Evolutionary conservation across 176 grass and related monocot genomes (phyloP).

Genomic region (Oropetium thomaeum): DNA sequence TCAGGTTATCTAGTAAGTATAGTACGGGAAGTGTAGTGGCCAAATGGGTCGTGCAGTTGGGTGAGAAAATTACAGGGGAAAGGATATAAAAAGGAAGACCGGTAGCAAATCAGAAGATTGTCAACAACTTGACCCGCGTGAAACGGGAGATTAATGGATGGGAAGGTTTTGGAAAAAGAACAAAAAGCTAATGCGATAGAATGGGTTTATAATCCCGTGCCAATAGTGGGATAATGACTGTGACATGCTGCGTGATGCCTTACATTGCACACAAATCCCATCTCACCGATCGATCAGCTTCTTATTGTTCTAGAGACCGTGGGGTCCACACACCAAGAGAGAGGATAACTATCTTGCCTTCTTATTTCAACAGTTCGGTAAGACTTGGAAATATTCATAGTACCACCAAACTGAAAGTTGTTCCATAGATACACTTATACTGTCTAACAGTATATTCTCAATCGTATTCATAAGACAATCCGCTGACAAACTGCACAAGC

Average conservation of each 20-base stretch:
- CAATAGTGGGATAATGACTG: constrained; percentile 4
- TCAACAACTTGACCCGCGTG: neutral
- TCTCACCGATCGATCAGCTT: neutral
- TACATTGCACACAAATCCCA: constrained; percentile 1
- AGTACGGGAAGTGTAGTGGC: constrained; percentile 15
- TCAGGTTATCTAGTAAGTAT: neutral
- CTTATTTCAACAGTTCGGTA: neutral
- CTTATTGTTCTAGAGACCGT: neutral
- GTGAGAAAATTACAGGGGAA: neutral
- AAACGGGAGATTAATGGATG: neutral
- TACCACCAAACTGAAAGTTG: neutral
- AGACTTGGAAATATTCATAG: neutral
- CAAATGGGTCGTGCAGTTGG: neutral
- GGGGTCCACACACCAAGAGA: neutral
- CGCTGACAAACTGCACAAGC: neutral
- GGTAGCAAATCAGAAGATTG: neutral
- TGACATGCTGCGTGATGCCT: neutral
- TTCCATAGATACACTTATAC: neutral
- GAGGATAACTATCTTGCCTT: neutral
- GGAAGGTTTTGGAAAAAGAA: too few species aligned
- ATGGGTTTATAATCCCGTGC: neutral
- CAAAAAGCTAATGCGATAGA: constrained; percentile 10
- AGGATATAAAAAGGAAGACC: neutral
- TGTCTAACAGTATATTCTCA: neutral
- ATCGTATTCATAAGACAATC: neutral